A percentile compares a stretch with the other conserved stretches of the same genome.
These are phyloP conservation scores for Westerdykella sp. DNA, from an alignment of 2,329 filamentous ascomycete genomes.

Conservation along the genomic window DNA sequence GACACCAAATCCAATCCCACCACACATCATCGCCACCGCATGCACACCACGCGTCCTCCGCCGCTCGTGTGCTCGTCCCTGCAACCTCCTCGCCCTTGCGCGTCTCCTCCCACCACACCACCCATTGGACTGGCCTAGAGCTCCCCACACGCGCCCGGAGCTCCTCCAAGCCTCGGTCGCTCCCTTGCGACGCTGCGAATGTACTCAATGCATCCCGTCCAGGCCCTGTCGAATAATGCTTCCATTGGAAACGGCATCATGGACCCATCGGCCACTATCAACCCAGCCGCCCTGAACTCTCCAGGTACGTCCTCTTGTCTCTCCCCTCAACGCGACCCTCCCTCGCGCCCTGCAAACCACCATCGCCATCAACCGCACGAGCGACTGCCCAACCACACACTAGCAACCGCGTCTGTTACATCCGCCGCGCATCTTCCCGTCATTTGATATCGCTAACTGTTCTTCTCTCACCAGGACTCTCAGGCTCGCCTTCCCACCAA, in stretches of 20 bases:
- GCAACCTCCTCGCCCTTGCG: slow-evolving; percentile 14
- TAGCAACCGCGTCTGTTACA: slow-evolving; percentile 25
- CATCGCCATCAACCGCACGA: slow-evolving; percentile 6
- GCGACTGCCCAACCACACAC: slow-evolving; percentile 5
- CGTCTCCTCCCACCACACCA: slow-evolving; percentile 8
- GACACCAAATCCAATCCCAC: background rate
- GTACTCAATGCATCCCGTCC: slow-evolving; percentile 38
- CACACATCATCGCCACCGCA: slow-evolving; percentile 8
- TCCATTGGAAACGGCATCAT: slow-evolving; percentile 37
- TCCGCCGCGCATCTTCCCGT: slow-evolving; percentile 20
- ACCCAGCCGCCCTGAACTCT: slow-evolving; percentile 36
- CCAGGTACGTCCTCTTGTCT: slow-evolving; percentile 23
- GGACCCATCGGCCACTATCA: slow-evolving; percentile 38
- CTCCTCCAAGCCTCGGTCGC: slow-evolving; percentile 27
- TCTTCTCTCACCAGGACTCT: slow-evolving; percentile 21
- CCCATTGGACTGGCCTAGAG: slow-evolving; percentile 19
- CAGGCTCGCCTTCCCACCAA: slow-evolving; percentile 18
- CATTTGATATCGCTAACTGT: slow-evolving; percentile 19
- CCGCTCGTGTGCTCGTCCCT: slow-evolving; percentile 13
- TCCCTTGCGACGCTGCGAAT: slow-evolving; percentile 34
- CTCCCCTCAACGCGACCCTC: too few species aligned
- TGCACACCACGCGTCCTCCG: slow-evolving; percentile 9
- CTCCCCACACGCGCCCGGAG: slow-evolving; percentile 12
- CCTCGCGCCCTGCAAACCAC: slow-evolving; percentile 2
- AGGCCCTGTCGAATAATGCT: slow-evolving; percentile 34